Evolutionary conservation across 1,139 yeast genomes (phyloP).

Genomic region (Saccharomyces hybrid): DNA sequence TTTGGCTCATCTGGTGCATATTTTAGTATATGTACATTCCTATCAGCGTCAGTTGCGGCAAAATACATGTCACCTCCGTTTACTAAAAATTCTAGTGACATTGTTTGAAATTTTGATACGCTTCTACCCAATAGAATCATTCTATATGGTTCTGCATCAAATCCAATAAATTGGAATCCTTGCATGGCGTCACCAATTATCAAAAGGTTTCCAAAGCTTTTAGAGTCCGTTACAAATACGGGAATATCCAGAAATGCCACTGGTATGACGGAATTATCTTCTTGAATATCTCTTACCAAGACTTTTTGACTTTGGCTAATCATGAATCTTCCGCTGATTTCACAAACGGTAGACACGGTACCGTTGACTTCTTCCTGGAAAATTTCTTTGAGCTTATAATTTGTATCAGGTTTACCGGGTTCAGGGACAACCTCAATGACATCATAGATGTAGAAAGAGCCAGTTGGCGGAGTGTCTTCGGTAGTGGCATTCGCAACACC

Average conservation of each 20-base stretch:
- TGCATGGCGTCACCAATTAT: slow-evolving; percentile 75
- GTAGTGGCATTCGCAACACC: slow-evolving; percentile 75
- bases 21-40: slow-evolving; percentile 66
- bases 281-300: slow-evolving; percentile 73
- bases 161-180: slow-evolving; percentile 78
- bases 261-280: slow-evolving; percentile 42
- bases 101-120: slow-evolving; percentile 51
- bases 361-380: slow-evolving; percentile 76
- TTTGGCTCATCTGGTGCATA: slow-evolving; percentile 90
- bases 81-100: slow-evolving; percentile 61
- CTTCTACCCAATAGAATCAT: slow-evolving; percentile 78
- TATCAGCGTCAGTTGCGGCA: slow-evolving; percentile 62
- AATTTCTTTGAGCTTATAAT: slow-evolving; percentile 69
- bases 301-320: slow-evolving; percentile 86
- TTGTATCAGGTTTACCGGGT: slow-evolving; percentile 80
- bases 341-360: slow-evolving; percentile 73
- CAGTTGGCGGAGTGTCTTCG: slow-evolving; percentile 80
- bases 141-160: slow-evolving; percentile 91
- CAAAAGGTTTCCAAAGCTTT: slow-evolving; percentile 73
- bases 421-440: slow-evolving; percentile 84
- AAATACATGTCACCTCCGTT: slow-evolving; percentile 63
- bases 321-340: slow-evolving; percentile 75
- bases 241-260: slow-evolving; percentile 89
- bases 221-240: slow-evolving; percentile 70
- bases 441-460: slow-evolving; percentile 69